Evolutionary conservation across 805 yeast species (phyloP), one percentile per base, ranked within the genome.

Genomic region (Ogataea trehalophila): DNA sequence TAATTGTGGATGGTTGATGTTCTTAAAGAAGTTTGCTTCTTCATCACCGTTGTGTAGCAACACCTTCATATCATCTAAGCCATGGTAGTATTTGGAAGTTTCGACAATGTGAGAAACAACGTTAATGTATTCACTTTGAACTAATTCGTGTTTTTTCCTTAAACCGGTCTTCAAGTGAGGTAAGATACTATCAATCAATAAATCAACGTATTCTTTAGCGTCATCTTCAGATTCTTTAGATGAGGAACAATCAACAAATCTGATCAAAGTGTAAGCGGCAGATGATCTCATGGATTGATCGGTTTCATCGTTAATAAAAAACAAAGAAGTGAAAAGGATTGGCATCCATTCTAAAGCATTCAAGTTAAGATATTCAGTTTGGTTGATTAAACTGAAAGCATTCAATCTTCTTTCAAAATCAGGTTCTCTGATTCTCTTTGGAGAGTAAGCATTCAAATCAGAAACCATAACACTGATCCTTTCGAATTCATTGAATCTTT

Each of bases 281-380:
- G 87, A 87, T 0, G 87, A 76, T 65, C 97, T 76, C 48, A 92
- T 69, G 0, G 96, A 83, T 42, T 85, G 71, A 64, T 92, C 99
- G 14, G 80, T 83, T 35, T 81, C 81, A 57, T 88, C 95, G 47
- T 81, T 80, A 48, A 94, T 77, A 61, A 79, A 87, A 59, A 69
- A 89, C 37, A 94, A 71, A 48, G 81, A 73, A 45, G 81, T 79
- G 61, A 84, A 77, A 18, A 94, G 47, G 3, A 94, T 58, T 3
- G 97, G 97, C 9, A 78, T 54, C 98, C 98, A 94, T 56, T 88
- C 88, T 3, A 65, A 39, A 0, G 77, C 69, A 0, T 77, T 60
- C 2, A 86, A 66, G 0, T 59, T 49, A 6, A 44, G 11, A 59
- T 75, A 87, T 3, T 67, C 54, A 1, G 62, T 63, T 50, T 87